Percentiles rank a stretch among this genome's conserved stretches.
Evolutionary conservation across 768 basidiomycete genomes (phyloP).

Genomic region (Thelephora aurantiotincta): DNA sequence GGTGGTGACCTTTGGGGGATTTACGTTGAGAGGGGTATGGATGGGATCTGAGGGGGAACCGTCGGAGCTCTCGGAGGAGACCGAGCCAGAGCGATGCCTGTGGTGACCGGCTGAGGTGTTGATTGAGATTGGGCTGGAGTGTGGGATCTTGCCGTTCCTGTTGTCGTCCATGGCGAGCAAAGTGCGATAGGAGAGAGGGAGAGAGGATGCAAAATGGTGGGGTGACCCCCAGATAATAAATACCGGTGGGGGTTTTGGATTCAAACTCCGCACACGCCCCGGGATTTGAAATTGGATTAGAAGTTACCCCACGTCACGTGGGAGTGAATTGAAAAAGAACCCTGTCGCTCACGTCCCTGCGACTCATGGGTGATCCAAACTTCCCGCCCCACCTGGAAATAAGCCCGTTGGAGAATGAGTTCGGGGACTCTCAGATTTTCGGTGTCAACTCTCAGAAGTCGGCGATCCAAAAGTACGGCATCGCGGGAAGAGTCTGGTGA

Average conservation of each 20-base stretch:
- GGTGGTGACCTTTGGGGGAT: slow-evolving; percentile 28
- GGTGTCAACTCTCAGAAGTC: slow-evolving; percentile 28
- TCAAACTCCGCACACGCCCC: too few species aligned
- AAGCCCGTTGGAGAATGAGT: slow-evolving; percentile 14
- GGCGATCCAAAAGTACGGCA: slow-evolving; percentile 62
- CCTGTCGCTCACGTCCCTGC: too few species aligned
- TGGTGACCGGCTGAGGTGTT: neutral
- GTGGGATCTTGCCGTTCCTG: neutral
- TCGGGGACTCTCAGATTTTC: slow-evolving; percentile 10
- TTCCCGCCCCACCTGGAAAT: slow-evolving; percentile 31
- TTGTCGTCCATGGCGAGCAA: neutral
- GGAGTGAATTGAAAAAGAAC: too few species aligned
- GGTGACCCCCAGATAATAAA: too few species aligned
- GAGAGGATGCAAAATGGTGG: neutral
- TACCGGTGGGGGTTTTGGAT: too few species aligned
- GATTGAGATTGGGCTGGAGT: neutral
- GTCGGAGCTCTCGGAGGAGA: slow-evolving; percentile 34
- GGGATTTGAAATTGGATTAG: too few species aligned
- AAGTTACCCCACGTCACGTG: too few species aligned
- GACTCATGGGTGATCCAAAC: slow-evolving; percentile 23
- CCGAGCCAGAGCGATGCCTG: slow-evolving; percentile 17
- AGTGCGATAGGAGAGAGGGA: neutral
- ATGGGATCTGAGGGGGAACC: slow-evolving; percentile 35
- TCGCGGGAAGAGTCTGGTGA: slow-evolving; percentile 80
- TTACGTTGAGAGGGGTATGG: slow-evolving; percentile 33